phyloP scores from a whole-genome alignment of 805 yeast species.

The Blastobotrys peoriensis region DNA sequence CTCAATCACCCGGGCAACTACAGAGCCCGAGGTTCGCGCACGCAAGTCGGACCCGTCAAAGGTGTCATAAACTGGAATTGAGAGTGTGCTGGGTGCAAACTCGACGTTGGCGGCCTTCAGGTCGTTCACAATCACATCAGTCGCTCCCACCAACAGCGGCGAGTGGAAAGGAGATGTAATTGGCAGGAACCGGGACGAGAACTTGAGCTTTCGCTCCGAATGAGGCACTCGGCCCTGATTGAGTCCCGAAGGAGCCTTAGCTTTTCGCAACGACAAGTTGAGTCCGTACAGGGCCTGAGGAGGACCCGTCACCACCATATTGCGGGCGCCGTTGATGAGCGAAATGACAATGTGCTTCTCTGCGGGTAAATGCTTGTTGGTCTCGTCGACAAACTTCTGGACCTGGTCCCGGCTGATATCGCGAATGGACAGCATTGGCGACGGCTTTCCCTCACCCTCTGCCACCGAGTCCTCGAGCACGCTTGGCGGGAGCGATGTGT shows the following conservation, averaged over 20 bases:
- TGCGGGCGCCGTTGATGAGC: constrained; percentile 90
- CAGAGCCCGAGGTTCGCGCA: constrained; percentile 39
- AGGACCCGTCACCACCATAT: constrained; percentile 94
- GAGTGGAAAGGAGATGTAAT: constrained; percentile 97
- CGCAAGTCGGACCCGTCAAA: constrained; percentile 77
- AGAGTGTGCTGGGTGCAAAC: constrained; percentile 49
- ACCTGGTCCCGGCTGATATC: constrained; percentile 80
- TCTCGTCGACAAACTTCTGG: constrained; percentile 68
- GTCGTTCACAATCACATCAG: constrained; percentile 59
- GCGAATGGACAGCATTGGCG: constrained; percentile 95
- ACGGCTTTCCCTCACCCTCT: constrained; percentile 92
- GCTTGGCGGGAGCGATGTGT: constrained; percentile 90
- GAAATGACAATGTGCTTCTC: constrained; percentile 90
- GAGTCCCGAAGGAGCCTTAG: constrained; percentile 88
- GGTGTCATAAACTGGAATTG: constrained; percentile 89
- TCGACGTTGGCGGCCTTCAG: constrained; percentile 51
- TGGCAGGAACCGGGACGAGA: constrained; percentile 90
- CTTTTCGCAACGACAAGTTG: constrained; percentile 84
- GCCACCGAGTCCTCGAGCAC: constrained; percentile 87
- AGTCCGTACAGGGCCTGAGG: constrained; percentile 97
- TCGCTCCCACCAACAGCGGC: constrained; percentile 70
- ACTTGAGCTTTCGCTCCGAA: constrained; percentile 89
- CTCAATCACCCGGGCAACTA: constrained; percentile 65
- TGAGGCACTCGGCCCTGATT: constrained; percentile 93
- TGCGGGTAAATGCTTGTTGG: constrained; percentile 87